Conservation (phyloP, 257 asterid species). For the Solanum boliviense region DNA sequence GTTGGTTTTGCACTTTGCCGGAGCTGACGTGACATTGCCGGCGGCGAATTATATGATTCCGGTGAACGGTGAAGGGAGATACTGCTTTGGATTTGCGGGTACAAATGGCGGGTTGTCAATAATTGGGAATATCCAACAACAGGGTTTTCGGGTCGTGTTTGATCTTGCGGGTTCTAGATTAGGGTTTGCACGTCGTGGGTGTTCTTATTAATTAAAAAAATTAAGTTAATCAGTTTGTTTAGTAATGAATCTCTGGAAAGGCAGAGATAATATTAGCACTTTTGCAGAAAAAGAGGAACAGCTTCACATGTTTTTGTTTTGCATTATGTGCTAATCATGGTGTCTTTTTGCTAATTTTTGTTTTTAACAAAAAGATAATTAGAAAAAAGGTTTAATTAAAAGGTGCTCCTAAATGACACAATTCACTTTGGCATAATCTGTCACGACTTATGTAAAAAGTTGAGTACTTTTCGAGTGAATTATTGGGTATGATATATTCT, state of each 20-base stretch:
- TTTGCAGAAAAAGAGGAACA: not conserved
- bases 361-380: not conserved
- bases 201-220: constrained; percentile 2
- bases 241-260: not conserved
- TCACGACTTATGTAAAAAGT: not conserved
- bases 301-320: not conserved
- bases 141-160: constrained; percentile 59
- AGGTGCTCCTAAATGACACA: not conserved
- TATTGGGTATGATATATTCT: not conserved
- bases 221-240: not conserved
- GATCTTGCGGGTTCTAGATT: constrained; percentile 43
- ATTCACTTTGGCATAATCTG: not conserved
- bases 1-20: not conserved
- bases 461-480: not conserved
- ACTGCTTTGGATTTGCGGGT: constrained; percentile 2
- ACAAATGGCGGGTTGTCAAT: constrained; percentile 20
- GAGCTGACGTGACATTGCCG: constrained; percentile 4
- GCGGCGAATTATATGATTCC: constrained; percentile 6
- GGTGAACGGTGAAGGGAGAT: not conserved
- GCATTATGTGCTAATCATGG: not conserved
- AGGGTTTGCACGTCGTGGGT: constrained; percentile 43
- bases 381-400: not conserved
- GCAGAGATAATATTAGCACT: not conserved
- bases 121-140: constrained; percentile 58
- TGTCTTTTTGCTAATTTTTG: not conserved